Percentiles rank a stretch among this genome's conserved stretches.
Evolutionary conservation across 257 asterid species (phyloP).

Genomic region (Anisodus tanguticus): DNA sequence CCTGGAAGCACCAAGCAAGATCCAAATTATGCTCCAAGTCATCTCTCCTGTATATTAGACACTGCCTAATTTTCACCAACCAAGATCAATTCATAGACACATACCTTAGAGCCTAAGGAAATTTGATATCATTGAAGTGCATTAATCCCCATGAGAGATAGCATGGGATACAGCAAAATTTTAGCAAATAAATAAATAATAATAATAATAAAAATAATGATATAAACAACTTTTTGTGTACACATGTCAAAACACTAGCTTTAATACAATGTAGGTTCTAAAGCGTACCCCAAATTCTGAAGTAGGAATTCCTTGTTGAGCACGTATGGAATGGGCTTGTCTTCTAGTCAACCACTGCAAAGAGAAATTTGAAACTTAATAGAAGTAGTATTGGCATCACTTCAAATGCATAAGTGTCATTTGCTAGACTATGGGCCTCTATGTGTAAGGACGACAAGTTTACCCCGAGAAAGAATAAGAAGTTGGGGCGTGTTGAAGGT

Average conservation of each 20-base stretch:
- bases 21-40: neutral
- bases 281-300: slow-evolving; percentile 91
- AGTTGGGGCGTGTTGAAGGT: neutral
- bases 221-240: neutral
- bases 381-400: neutral
- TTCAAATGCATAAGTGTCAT: slow-evolving; percentile 3
- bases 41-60: neutral
- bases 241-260: neutral
- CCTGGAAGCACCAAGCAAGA: neutral
- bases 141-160: neutral
- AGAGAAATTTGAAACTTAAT: slow-evolving; percentile 20
- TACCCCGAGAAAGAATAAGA: neutral
- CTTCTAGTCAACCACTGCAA: slow-evolving; percentile 91
- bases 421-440: neutral
- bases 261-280: slow-evolving; percentile 25
- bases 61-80: neutral
- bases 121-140: slow-evolving; percentile 8
- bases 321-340: slow-evolving; percentile 82
- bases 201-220: neutral
- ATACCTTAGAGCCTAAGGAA: neutral
- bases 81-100: neutral
- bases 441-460: neutral
- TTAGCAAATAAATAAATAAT: neutral
- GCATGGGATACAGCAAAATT: neutral
- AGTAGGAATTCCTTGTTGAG: slow-evolving; percentile 95